Base-by-base conservation (phyloP, 306 rosid genomes). In the Gillenia trifoliata region DNA sequence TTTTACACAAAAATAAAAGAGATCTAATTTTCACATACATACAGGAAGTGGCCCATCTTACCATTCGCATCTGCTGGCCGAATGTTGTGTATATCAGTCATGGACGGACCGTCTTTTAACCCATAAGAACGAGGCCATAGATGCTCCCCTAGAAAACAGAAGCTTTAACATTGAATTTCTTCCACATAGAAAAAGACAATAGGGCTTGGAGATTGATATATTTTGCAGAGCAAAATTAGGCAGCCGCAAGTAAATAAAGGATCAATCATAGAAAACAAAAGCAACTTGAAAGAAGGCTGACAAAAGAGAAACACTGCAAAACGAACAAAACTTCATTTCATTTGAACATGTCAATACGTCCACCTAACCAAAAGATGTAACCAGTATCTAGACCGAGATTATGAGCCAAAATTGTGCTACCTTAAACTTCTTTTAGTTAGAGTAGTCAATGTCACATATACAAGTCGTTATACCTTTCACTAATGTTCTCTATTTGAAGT, bases 61-160 rank as follows among this genome's bases (percentile, higher is more conserved):
- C 96, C 91, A 83, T 90, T 86, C 67, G 78, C 83, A 79, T 88
- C 93, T 74, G 89, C 90, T 41, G 90, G 90, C 29, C 84, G 91
- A 84, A 90, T 90, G 81, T 90, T 90, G 69, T 90, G 91, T 69
- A 88, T 30, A 78, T 90, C 93, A 64, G 90, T 85, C 83, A 90
- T 75, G 30, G 96, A 83, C 64, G 90, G 82, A 62, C 87, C 90
- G 26, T 40, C n/a, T 64, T 67, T 78, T 66, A 90, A 62, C 50
- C 96, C 96, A 86, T 85, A 90, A 68, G 93, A 90, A 65, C 91
- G 90, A 61, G 96, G 96, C 93, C 96, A 88, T 41, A 88, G 86
- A 81, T 86, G 93, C 74, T 88, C 96, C 86, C 96, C 91, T 88
- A 80, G 40, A 52, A 76, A 60, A 31, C 17, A 49, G 56, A 22